phyloP scores from a whole-genome alignment of 2,329 filamentous ascomycete genomes.

The Seiridium cupressi region DNA sequence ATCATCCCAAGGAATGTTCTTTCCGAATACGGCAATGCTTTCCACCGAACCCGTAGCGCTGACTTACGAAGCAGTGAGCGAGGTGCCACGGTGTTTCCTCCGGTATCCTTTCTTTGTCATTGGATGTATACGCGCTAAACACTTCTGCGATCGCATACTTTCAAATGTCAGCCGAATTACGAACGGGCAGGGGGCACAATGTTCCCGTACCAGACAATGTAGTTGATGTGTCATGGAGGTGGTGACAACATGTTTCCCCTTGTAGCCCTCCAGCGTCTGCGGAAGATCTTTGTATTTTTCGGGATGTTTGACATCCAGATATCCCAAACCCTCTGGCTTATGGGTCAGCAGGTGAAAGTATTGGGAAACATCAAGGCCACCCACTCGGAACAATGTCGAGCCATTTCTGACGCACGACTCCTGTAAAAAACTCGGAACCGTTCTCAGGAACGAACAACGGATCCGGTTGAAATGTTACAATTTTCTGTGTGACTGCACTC shows the following conservation, averaged over 20 bases:
- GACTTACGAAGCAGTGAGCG: conserved; percentile 33
- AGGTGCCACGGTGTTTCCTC: conserved; percentile 34
- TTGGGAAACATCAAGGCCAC: neutral
- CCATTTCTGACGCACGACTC: conserved; percentile 32
- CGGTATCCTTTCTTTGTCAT: conserved; percentile 19
- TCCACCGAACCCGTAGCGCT: no score
- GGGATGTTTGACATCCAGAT: conserved; percentile 33
- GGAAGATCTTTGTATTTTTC: conserved; percentile 34
- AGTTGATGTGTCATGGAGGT: conserved; percentile 43
- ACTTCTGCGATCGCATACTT: conserved; percentile 35
- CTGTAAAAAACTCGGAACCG: conserved; percentile 36
- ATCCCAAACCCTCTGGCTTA: conserved; percentile 35
- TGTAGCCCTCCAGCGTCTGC: conserved; percentile 27
- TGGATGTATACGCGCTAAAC: conserved; percentile 30
- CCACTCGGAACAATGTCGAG: conserved; percentile 36
- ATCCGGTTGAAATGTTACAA: conserved; percentile 35
- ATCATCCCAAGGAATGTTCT: no score
- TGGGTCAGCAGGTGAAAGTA: neutral
- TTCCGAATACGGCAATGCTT: no score
- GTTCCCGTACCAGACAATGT: conserved; percentile 34
- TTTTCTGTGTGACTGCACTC: conserved; percentile 33
- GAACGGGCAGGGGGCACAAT: no score
- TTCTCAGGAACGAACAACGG: conserved; percentile 35
- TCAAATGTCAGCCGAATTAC: neutral
- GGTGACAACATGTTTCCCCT: conserved; percentile 35